Percentiles rank a stretch among this genome's conserved stretches.
Conservation (phyloP, 2,329 filamentous ascomycete species). For the Ploettnerulaceae sp. region DNA sequence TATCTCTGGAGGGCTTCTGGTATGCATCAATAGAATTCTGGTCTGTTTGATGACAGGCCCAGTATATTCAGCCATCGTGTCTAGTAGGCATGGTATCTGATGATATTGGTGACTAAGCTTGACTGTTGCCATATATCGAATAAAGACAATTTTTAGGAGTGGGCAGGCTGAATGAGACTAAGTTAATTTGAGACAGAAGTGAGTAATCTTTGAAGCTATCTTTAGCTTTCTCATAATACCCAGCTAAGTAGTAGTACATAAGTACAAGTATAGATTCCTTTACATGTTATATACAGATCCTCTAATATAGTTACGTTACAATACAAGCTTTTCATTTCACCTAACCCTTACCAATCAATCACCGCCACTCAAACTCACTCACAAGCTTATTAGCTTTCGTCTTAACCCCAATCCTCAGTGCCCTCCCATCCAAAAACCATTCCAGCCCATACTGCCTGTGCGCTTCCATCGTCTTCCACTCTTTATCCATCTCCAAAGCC, state of each 20-base stretch:
- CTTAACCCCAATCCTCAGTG: not conserved
- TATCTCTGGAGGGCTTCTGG: no score
- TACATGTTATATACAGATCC: not conserved
- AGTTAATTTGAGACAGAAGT: no score
- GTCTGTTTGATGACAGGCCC: no score
- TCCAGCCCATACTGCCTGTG: not conserved
- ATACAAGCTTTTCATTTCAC: no score
- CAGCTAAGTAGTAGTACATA: no score
- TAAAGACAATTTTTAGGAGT: no score
- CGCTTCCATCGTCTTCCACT: constrained; percentile 10
- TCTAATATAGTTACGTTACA: not conserved
- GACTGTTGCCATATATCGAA: not conserved
- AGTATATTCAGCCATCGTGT: no score
- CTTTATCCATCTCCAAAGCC: constrained; percentile 13
- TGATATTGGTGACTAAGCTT: not conserved
- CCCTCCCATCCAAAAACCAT: constrained; percentile 5
- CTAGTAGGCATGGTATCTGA: no score
- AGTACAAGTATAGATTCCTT: not conserved
- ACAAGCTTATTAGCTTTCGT: not conserved
- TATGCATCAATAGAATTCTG: no score
- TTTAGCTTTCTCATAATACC: no score
- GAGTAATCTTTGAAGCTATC: no score
- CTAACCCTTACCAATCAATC: not conserved
- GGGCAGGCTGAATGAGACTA: no score
- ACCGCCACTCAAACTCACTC: constrained; percentile 3